Conservation (phyloP, 495 filamentous ascomycete genomes). For the Talaromyces liani region DNA sequence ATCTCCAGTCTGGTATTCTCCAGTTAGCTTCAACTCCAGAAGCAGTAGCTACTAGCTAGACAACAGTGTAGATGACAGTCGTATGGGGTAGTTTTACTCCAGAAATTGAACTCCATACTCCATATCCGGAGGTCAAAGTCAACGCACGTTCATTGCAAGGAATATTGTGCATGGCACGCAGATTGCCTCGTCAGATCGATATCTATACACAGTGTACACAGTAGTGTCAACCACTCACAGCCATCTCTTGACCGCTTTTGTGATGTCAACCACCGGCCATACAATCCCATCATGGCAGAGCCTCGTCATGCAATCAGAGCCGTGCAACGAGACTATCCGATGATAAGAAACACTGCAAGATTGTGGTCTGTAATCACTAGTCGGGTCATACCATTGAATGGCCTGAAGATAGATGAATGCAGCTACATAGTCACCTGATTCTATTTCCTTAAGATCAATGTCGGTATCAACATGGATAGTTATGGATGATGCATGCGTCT, state of each 20-base stretch:
- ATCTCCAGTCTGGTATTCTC: not conserved
- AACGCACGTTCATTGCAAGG: not conserved
- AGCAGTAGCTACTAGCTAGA: too few relatives aligned
- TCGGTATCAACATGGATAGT: not conserved
- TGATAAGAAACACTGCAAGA: not conserved
- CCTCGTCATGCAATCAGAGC: not conserved
- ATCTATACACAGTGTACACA: not conserved
- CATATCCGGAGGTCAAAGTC: not conserved
- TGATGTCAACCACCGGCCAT: not conserved
- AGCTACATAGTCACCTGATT: not conserved
- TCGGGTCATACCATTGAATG: not conserved
- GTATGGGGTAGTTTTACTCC: not conserved
- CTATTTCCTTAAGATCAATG: not conserved
- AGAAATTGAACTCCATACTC: not conserved
- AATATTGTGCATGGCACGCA: not conserved
- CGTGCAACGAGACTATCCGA: not conserved
- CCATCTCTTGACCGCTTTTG: slow-evolving; percentile 1
- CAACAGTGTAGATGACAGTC: too few relatives aligned
- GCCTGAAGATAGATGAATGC: not conserved
- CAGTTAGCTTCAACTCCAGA: not conserved
- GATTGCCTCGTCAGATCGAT: not conserved
- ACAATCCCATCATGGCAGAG: not conserved
- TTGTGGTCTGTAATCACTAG: not conserved
- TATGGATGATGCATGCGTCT: not conserved
- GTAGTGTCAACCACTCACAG: not conserved